Evolutionary conservation across 331 rosid genomes (phyloP).

Genomic region (Pyracantha coccinea): DNA sequence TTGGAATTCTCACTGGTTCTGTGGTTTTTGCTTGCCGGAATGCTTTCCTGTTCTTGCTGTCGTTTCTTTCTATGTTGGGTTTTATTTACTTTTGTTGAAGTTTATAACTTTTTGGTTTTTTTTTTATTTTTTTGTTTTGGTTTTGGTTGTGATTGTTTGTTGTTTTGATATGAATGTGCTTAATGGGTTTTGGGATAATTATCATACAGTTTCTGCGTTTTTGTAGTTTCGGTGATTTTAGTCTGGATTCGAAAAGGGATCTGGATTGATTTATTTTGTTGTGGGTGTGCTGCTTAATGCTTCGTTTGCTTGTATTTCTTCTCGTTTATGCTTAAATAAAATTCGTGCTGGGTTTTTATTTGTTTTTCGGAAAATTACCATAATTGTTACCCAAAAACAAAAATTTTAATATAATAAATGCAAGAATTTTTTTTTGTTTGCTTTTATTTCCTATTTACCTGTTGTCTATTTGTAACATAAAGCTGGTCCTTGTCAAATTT

Average conservation of each 20-base stretch:
- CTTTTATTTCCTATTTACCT: background rate
- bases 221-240: conserved; percentile 18
- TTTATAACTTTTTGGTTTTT: conserved; percentile 18
- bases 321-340: background rate
- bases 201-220: conserved; percentile 26
- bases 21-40: conserved; percentile 21
- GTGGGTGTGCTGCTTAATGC: conserved; percentile 10
- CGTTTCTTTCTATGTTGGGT: background rate
- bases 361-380: background rate
- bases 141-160: conserved; percentile 19
- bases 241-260: conserved; percentile 40
- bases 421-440: background rate
- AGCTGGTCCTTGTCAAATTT: background rate
- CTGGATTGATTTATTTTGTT: conserved; percentile 33
- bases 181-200: conserved; percentile 35
- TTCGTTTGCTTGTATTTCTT: background rate
- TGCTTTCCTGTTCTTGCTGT: conserved; percentile 9
- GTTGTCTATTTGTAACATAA: background rate
- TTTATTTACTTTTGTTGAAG: background rate
- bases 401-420: background rate
- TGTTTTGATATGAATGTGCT: conserved; percentile 34
- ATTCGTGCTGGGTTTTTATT: background rate
- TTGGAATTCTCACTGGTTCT: conserved; percentile 28
- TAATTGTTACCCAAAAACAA: background rate
- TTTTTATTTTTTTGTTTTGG: background rate